phyloP scores from a whole-genome alignment of 495 filamentous ascomycete genomes.

The Cercophora samala region DNA sequence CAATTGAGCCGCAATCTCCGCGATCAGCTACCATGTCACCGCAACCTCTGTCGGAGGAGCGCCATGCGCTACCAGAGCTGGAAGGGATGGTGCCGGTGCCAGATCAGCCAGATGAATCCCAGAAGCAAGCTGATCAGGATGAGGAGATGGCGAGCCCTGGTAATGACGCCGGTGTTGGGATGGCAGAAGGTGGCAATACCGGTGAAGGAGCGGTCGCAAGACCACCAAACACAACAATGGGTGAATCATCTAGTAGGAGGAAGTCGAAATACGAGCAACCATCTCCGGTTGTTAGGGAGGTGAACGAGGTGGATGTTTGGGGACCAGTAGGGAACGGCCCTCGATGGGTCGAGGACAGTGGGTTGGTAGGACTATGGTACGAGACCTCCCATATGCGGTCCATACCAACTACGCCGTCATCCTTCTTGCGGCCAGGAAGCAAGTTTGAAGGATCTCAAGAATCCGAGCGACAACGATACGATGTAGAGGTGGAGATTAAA shows the following conservation, averaged over 20 bases:
- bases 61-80: conserved; percentile 12
- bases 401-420: conserved; percentile 64
- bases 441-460: conserved; percentile 87
- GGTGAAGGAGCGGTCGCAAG: conserved; percentile 23
- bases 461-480: conserved; percentile 86
- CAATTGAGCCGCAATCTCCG: conserved; percentile 25
- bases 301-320: conserved; percentile 26
- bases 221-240: not conserved
- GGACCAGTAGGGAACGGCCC: conserved; percentile 19
- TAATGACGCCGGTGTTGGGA: conserved; percentile 13
- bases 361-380: conserved; percentile 48
- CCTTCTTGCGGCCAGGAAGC: conserved; percentile 82
- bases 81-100: conserved; percentile 11
- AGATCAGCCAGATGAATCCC: conserved; percentile 25
- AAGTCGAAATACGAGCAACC: conserved; percentile 13
- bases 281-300: conserved; percentile 11
- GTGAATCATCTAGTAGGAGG: not conserved
- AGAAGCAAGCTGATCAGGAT: conserved; percentile 40
- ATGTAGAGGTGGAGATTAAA: conserved; percentile 95
- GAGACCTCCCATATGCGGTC: conserved; percentile 66
- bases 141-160: conserved; percentile 26
- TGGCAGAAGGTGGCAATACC: not conserved
- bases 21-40: conserved; percentile 41
- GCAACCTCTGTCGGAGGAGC: conserved; percentile 28
- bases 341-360: conserved; percentile 33